Evolutionary conservation across 2,329 filamentous ascomycete species (phyloP).

Genomic region (Fusarium sp.): DNA sequence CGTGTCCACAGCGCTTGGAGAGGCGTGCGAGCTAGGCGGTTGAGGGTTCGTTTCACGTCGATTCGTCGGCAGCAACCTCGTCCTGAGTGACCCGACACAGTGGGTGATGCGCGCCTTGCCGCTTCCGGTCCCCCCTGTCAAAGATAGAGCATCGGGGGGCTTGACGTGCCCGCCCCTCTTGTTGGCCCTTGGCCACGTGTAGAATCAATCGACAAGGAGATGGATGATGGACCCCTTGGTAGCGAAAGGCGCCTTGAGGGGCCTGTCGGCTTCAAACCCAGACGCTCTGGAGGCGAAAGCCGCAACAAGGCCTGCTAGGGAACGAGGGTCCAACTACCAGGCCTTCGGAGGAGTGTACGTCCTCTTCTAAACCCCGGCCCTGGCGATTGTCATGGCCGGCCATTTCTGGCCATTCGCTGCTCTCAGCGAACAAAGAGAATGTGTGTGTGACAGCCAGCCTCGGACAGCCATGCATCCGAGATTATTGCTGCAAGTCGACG

Average conservation of each 20-base stretch:
- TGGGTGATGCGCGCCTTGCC: slow-evolving; percentile 45
- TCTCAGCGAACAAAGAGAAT: slow-evolving; percentile 20
- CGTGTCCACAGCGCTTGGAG: slow-evolving; percentile 15
- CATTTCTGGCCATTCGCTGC: slow-evolving; percentile 27
- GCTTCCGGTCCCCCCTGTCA: slow-evolving; percentile 35
- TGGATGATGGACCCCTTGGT: slow-evolving; percentile 4
- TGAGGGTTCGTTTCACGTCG: slow-evolving; percentile 32
- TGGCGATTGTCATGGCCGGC: slow-evolving; percentile 22
- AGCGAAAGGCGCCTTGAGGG: slow-evolving; percentile 2
- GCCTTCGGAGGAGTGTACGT: neutral
- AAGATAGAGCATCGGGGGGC: slow-evolving; percentile 21
- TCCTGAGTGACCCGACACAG: slow-evolving; percentile 41
- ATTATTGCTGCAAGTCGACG: slow-evolving; percentile 43
- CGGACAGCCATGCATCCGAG: slow-evolving; percentile 42
- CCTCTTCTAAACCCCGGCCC: slow-evolving; percentile 23
- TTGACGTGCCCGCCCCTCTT: slow-evolving; percentile 26
- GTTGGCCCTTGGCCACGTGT: slow-evolving; percentile 39
- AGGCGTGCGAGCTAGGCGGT: slow-evolving; percentile 15
- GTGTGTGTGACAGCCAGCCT: slow-evolving; percentile 37
- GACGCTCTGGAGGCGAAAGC: neutral
- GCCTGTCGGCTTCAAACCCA: slow-evolving; percentile 13
- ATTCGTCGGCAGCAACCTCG: slow-evolving; percentile 25
- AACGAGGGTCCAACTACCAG: neutral
- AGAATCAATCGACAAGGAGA: slow-evolving; percentile 27
- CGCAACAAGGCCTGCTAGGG: neutral